phyloP scores from a whole-genome alignment of 805 yeast genomes.

The Yamadazyma philogaea region DNA sequence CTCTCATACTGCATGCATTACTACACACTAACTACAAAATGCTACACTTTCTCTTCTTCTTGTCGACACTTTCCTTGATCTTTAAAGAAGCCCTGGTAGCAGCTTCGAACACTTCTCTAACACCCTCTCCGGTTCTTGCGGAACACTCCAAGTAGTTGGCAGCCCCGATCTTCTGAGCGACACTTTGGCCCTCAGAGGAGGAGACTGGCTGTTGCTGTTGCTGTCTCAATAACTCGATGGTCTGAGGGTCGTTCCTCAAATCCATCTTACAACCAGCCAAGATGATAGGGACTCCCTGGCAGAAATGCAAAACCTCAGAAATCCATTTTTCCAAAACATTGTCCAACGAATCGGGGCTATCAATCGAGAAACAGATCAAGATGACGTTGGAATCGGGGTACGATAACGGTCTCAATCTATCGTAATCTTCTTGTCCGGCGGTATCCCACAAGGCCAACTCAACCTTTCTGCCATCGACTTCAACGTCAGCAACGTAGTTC shows the following conservation, averaged over 20 bases:
- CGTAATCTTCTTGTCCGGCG: constrained; percentile 98
- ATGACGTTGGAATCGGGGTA: constrained; percentile 93
- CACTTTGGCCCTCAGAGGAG: constrained; percentile 77
- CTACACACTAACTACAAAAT: constrained; percentile 46
- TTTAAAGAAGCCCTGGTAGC: constrained; percentile 88
- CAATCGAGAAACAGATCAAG: constrained; percentile 86
- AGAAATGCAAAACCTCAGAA: constrained; percentile 88
- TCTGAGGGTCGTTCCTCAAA: constrained; percentile 76
- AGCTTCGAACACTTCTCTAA: constrained; percentile 86
- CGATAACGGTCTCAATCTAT: constrained; percentile 84
- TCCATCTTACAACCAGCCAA: constrained; percentile 91
- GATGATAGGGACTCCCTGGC: constrained; percentile 90
- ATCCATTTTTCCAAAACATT: constrained; percentile 97
- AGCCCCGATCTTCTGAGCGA: constrained; percentile 88
- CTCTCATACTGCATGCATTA: not conserved
- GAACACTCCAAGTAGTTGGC: constrained; percentile 86
- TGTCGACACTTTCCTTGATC: constrained; percentile 57
- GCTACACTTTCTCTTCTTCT: constrained; percentile 64
- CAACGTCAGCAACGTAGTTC: constrained; percentile 94
- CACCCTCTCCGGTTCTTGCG: constrained; percentile 88
- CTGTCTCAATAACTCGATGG: constrained; percentile 70
- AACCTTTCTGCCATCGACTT: constrained; percentile 59
- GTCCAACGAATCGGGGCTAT: constrained; percentile 87
- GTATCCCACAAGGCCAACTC: constrained; percentile 97
- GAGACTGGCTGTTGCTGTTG: constrained; percentile 80